Evolutionary conservation across 2,329 filamentous ascomycete species (phyloP).

Genomic region (Corynespora cassiicola): DNA sequence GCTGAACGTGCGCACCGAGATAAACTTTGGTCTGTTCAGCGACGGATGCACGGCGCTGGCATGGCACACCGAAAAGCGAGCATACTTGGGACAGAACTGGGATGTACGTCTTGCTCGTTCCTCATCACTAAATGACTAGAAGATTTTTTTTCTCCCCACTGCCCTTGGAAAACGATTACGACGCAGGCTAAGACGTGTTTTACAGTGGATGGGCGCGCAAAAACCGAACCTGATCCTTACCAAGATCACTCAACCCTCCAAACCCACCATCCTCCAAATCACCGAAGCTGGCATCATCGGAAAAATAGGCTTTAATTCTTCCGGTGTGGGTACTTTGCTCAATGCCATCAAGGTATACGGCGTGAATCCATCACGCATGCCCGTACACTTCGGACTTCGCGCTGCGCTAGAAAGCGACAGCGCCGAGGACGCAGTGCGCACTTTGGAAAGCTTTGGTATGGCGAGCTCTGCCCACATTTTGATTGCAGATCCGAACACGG

Average conservation of each 20-base stretch:
- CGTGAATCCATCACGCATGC: constrained; percentile 58
- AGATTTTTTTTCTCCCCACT: background rate
- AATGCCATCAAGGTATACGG: constrained; percentile 68
- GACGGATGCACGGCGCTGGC: constrained; percentile 65
- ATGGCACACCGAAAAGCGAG: constrained; percentile 48
- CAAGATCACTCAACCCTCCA: constrained; percentile 51
- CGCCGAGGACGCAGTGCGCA: constrained; percentile 53
- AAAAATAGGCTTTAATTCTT: constrained; percentile 69
- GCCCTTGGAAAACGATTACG: background rate
- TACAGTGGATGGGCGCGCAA: constrained; percentile 61
- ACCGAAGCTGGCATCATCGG: constrained; percentile 69
- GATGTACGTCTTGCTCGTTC: constrained; percentile 45
- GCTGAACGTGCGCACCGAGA: constrained; percentile 65
- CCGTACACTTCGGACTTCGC: constrained; percentile 68
- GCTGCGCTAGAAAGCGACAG: constrained; percentile 60
- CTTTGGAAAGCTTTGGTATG: constrained; percentile 55
- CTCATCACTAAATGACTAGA: background rate
- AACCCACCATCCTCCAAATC: constrained; percentile 61
- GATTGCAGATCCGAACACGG: constrained; percentile 56
- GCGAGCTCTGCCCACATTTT: constrained; percentile 62
- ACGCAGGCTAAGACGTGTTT: constrained; percentile 2
- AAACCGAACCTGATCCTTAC: constrained; percentile 57
- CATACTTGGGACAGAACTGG: constrained; percentile 65
- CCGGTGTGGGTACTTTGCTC: constrained; percentile 64
- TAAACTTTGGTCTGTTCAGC: constrained; percentile 62